Evolutionary conservation across 257 asterid species (phyloP), one percentile per base, ranked within the genome.

Genomic region (Solanum raphanifolium): DNA sequence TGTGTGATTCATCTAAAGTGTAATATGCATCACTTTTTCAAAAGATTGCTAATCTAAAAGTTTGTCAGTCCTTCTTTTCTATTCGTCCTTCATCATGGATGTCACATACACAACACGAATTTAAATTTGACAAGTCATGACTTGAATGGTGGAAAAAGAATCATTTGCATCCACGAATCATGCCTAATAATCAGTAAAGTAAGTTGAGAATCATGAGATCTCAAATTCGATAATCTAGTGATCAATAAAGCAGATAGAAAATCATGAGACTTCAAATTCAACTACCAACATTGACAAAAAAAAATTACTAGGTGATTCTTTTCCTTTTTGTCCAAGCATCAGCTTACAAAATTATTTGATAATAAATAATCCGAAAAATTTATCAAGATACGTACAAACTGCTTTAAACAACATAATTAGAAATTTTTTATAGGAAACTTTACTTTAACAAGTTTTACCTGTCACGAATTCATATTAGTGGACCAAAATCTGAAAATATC

Each of bases 341-440:
- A 12, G 0, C 20, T 11, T 10, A 12, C 9, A n/a, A 62, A 62
- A 62, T 62, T n/a, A 62, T 62, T 62, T 0, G 0, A n/a, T 65
- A n/a, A n/a, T 27, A 68, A 68, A 13, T 68, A 5, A 27, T 15
- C 0, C 9, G 0, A 25, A 0, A 12, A n/a, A n/a, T n/a, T n/a
- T 0, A 65, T 65, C 7, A n/a, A n/a, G 32, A n/a, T 2, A n/a
- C 0, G 2, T 5, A 65, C 0, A 65, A n/a, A n/a, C 8, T 11
- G 10, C 11, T n/a, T 65, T 65, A n/a, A 65, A 65, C 18, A 65
- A 4, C 69, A 62, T 10, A 62, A 23, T n/a, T 62, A 65, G 0
- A 65, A 62, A 0, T 9, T 10, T n/a, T 65, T 65, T 10, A 9
- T 11, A 4, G 32, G 32, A 65, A 65, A 65, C 72, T 65, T 62